Evolutionary conservation across 2,329 filamentous ascomycete species (phyloP), one percentile per base, ranked within the genome.

Genomic region (Epichloe aotearoae): DNA sequence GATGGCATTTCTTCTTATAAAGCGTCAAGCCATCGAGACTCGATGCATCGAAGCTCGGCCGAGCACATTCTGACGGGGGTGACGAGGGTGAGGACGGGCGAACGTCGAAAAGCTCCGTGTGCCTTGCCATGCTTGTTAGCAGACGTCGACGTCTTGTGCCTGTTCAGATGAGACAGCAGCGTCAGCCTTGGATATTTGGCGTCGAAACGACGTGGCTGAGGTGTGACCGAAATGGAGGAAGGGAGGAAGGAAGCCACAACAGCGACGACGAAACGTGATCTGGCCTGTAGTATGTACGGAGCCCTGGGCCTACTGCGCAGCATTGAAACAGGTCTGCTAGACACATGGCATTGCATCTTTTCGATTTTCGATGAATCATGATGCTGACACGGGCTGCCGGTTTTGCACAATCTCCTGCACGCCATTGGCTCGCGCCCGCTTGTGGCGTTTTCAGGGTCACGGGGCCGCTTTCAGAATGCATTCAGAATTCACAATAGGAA

Each of bases 1-100:
- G 60, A 33, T 63, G 56, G 51, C 64, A 66, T 53, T 67, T 67
- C 50, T 65, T 63, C 52, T 67, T 63, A 55, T 65, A 64, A 1
- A 65, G 40, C 14, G 47, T 56, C 0, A 60, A 58, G 6, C 65
- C 47, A 6, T 60, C 59, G 17, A 38, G 19, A 40, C 0, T 62
- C 55, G 40, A 64, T 10, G 30, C 10, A 20, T 50, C 50, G 20
- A 46, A 19, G 33, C 38, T 30, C n/a, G 26, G 30, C 44, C 30
- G 44, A 11, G 44, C 44, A 46, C 19, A 17, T n/a, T 46, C 30
- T 41, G 14, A 19, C 5, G 17, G 15, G 46, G 5, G 4, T 26
- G 11, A 26, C 8, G 2, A 14, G 23, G 7, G 23, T 41, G 14
- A 17, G 8, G 37, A 30, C 5, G 46, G 15, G 26, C 17, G 38